A percentile compares a stretch with the other conserved stretches of the same genome.
These are phyloP conservation scores for Aspergillus neoniger DNA, from an alignment of 2,329 filamentous ascomycete species.

Conservation along the genomic window DNA sequence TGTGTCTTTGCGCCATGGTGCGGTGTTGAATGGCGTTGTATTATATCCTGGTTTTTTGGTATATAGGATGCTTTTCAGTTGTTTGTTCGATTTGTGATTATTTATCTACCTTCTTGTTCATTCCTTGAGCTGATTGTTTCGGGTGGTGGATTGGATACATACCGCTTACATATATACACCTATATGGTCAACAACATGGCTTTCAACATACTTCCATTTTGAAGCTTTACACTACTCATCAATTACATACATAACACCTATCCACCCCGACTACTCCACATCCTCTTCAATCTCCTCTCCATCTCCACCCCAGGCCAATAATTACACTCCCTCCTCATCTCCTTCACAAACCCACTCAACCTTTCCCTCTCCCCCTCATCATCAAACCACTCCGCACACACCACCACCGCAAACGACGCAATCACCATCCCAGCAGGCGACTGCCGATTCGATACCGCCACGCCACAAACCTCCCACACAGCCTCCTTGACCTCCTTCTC, in stretches of 20 bases:
- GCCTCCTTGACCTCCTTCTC: constrained; percentile 31
- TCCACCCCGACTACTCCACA: background rate
- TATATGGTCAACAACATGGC: background rate
- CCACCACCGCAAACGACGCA: background rate
- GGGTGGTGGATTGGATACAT: background rate
- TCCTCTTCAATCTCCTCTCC: background rate
- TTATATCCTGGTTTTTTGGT: background rate
- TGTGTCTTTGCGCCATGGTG: background rate
- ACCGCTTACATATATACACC: background rate
- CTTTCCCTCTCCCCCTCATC: background rate
- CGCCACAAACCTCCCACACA: constrained; percentile 23
- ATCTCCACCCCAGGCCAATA: background rate
- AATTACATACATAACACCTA: background rate
- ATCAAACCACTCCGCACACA: background rate
- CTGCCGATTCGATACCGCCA: constrained; percentile 24
- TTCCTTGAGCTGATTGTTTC: background rate
- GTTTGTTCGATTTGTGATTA: background rate
- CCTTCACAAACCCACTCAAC: background rate
- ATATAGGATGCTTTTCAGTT: background rate
- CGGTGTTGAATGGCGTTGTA: constrained; percentile 4
- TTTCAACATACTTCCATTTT: background rate
- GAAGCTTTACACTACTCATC: background rate
- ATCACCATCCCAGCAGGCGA: constrained; percentile 19
- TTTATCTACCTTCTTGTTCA: background rate
- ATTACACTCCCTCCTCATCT: background rate